Percentiles rank a stretch among this genome's conserved stretches.
These are phyloP conservation scores for Lentithecium fluviatile DNA, from an alignment of 495 filamentous ascomycete genomes.

Conservation along the genomic window DNA sequence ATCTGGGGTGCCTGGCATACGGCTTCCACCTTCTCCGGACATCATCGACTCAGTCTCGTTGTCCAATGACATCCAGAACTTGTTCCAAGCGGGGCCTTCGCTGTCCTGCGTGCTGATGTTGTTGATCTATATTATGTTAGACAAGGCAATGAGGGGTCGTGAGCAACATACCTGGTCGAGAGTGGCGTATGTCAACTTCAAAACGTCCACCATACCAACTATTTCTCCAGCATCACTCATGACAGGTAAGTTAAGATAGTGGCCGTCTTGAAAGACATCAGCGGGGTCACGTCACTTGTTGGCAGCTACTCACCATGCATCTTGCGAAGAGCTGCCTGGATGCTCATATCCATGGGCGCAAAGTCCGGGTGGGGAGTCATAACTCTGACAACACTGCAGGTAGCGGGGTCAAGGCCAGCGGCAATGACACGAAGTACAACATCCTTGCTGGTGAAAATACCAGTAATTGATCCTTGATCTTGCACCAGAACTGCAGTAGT, in stretches of 20 bases:
- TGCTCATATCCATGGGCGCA: conserved; percentile 97
- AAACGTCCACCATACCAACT: conserved; percentile 97
- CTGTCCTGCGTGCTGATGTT: conserved; percentile 75
- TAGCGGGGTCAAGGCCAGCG: conserved; percentile 88
- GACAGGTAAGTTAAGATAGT: conserved; percentile 95
- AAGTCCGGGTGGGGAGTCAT: conserved; percentile 99
- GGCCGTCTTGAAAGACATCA: conserved; percentile 67
- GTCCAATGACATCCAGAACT: conserved; percentile 97
- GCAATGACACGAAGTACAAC: conserved; percentile 98
- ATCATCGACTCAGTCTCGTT: conserved; percentile 95
- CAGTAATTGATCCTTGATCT: conserved; percentile 94
- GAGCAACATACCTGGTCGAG: conserved; percentile 78
- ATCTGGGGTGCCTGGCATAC: conserved; percentile 59
- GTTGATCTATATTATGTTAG: conserved; percentile 57
- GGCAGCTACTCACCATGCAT: conserved; percentile 78
- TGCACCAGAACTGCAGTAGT: conserved; percentile 95
- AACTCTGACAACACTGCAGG: conserved; percentile 94
- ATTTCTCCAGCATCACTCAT: conserved; percentile 98
- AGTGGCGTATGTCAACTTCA: conserved; percentile 96
- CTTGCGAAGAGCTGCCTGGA: conserved; percentile 94
- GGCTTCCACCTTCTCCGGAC: conserved; percentile 77
- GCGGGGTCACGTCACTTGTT: not conserved
- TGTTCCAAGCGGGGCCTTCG: conserved; percentile 98
- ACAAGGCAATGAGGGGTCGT: conserved; percentile 7
- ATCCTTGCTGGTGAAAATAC: conserved; percentile 99